Base-by-base conservation (phyloP, 2,329 filamentous ascomycete genomes). In the Ophidiomyces ophidiicola region DNA sequence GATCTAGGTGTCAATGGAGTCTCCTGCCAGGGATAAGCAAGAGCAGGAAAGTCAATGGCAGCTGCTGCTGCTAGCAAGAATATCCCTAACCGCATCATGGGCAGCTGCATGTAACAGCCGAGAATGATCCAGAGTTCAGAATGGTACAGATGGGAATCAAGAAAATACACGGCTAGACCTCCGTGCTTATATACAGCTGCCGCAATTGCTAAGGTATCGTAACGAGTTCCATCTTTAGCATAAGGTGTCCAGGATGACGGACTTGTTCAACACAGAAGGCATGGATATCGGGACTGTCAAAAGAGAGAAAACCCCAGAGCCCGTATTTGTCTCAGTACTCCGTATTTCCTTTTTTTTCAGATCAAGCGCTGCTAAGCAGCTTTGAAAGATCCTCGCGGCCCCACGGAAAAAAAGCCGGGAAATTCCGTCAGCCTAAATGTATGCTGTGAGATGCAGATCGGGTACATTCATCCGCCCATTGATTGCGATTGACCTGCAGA, bases 401-500 rank as follows among this genome's bases (percentile, higher is more conserved):
- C 29, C 29, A 14, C 14, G 29, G 23, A 20, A 11, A 20, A 28
- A 14, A 34, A 34, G 11, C n/a, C n/a, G 24, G n/a, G 14, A 36
- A 25, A 4, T 3, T 12, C 10, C 34, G 21, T 14, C 5, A n/a
- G n/a, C n/a, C n/a, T n/a, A n/a, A n/a, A n/a, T n/a, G n/a, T n/a
- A n/a, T n/a, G 25, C 24, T 2, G 34, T 29, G 21, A 15, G 17
- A 28, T 24, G 26, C 35, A 30, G 26, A 37, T 37, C 35, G 31
- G 26, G 35, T 15, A 31, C 26, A 17, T 20, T 15, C 12, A 10
- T 17, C 26, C n/a, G n/a, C n/a, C n/a, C n/a, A n/a, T n/a, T n/a
- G n/a, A n/a, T n/a, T n/a, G n/a, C n/a, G n/a, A 37, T 19, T 37
- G 35, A 37, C 31, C 35, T 31, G 35, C 35, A 31, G 23, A 37